Percentiles rank a stretch among this genome's conserved stretches.
Evolutionary conservation across 768 basidiomycete genomes (phyloP).

Genomic region (Pleurotus tuber-regium): DNA sequence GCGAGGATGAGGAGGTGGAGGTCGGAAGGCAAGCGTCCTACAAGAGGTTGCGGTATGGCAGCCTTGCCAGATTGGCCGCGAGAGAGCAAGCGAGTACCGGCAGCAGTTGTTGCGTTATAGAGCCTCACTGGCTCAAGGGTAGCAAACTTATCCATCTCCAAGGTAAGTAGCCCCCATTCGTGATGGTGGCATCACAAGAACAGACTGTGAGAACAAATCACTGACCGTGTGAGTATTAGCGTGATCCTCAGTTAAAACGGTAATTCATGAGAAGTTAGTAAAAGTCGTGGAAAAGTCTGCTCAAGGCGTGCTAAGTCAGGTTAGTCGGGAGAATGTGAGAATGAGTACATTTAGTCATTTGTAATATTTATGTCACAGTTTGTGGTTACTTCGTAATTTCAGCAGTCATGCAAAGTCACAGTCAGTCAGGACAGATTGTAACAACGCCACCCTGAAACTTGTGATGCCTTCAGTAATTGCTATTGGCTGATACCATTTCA

Average conservation of each 20-base stretch:
- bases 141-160: constrained; percentile 79
- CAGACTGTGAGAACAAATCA: background rate
- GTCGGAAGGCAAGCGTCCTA: constrained; percentile 79
- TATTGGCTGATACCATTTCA: too few species aligned
- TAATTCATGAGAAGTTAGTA: too few species aligned
- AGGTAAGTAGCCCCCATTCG: background rate
- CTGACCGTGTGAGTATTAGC: background rate
- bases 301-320: too few species aligned
- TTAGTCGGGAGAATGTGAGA: too few species aligned
- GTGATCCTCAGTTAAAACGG: background rate
- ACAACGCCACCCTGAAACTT: background rate
- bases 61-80: constrained; percentile 19
- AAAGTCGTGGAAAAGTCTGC: too few species aligned
- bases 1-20: constrained; percentile 74
- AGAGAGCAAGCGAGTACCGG: constrained; percentile 28
- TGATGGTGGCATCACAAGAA: background rate
- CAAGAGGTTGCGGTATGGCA: constrained; percentile 32
- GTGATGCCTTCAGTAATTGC: background rate
- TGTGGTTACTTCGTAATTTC: too few species aligned
- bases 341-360: too few species aligned
- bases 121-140: constrained; percentile 75
- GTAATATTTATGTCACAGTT: too few species aligned
- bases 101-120: constrained; percentile 32
- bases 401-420: too few species aligned
- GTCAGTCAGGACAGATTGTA: too few species aligned